Base-by-base conservation (phyloP, 495 filamentous ascomycete genomes). In the Trichoderma orchidacearum region DNA sequence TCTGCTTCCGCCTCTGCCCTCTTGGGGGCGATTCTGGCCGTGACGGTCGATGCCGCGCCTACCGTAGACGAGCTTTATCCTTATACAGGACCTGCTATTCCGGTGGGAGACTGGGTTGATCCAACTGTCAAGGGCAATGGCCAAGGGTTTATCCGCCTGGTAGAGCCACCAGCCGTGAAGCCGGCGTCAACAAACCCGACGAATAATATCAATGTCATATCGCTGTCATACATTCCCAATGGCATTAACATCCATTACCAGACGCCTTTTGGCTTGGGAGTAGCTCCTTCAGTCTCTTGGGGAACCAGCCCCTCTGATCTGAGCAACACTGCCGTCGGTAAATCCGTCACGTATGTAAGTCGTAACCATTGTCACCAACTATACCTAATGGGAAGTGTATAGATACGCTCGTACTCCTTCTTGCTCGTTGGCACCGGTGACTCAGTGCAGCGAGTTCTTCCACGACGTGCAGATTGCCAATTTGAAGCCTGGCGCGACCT, bases 151-250 rank as follows among this genome's bases (percentile, higher is more conserved):
- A 23, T 48, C 4, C 41, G 41, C 8, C 41, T 48, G 41, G 31
- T 63, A 31, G 80, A 84, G 61, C 68, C 77, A 23, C 76, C 80
- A n/a, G 76, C 76, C 18, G 75, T 80, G 23, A 71, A 68, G 60
- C 76, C 76, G 2, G 60, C 60, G 17, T 60, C 57, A 0, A 48
- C 57, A 13, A 66, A 72, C 45, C 72, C 74, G 27, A 71, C 63
- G 45, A 80, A 80, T 69, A 80, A 80, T 57, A 63, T 80, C 62
- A 78, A 80, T 62, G 75, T 80, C 51, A 78, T 80, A 57, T 70
- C 70, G 15, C 45, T 75, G 53, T 70, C 75, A 3, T 80, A 78
- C 58, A 28, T 78, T 17, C 75, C 75, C 0, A 62, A 69, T 35
- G 76, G 76, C 23, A 71, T 78, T 56, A 75, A 74, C 60, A 69